Evolutionary conservation across 106 monocot genomes (phyloP), one percentile per base, ranked within the genome.

Genomic region (Chionographis japonica): DNA sequence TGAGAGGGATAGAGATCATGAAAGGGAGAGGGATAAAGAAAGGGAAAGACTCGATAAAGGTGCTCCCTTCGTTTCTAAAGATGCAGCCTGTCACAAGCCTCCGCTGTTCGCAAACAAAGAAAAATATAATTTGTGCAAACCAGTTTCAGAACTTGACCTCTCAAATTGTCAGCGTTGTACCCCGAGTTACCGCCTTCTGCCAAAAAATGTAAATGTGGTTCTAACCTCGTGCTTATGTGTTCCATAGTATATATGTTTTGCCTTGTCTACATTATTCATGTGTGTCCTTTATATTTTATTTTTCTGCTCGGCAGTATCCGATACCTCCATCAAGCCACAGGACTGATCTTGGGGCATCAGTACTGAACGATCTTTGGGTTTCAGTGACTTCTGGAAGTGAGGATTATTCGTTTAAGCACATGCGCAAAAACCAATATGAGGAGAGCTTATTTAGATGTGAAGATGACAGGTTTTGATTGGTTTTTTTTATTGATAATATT

Each of bases 391-490:
- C 90, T 13, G 97, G 97, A 43, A 98, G 93, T 60, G 97, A 98
- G 61, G 97, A 98, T 78, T 98, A 90, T 78, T 92, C 97, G 54
- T 93, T 98, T 61, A 98, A 98, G 74, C 92, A 98, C 78, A 93
- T 93, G 97, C 82, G 97, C 5, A 98, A 93, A 70, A 98, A 98
- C 70, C 97, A 90, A 50, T 98, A 90, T 40, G 97, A 98, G 74
- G 97, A 98, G 73, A 98, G 89, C 69, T 83, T 98, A 36, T 98
- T 98, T 83, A 80, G 86, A 79, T 98, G 97, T 69, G 97, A 98
- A 83, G 97, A 98, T 81, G 97, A 98, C 62, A 93, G 92, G 97
- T 98, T 68, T 14, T 63, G 8, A 40, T 2, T 68, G 2, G 6
- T 1, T 60, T 54, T 39, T 40, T 38, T 8, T 58, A 27, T 27